A percentile compares a stretch with the other conserved stretches of the same genome.
phyloP scores from a whole-genome alignment of 805 yeast species.

The Maudiozyma serrabonitensis region DNA sequence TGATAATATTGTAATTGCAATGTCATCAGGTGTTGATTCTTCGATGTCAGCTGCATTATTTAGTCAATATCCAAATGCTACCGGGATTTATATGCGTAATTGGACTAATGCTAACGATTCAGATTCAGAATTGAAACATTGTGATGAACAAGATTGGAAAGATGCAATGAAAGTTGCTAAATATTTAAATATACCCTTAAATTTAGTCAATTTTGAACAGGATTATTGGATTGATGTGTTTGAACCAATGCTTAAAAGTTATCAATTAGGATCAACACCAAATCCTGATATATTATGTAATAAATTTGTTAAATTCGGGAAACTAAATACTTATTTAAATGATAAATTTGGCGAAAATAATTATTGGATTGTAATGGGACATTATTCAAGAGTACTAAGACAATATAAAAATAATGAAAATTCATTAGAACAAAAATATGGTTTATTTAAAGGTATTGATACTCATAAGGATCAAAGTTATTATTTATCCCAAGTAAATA shows the following conservation, averaged over 20 bases:
- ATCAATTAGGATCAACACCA: conserved; percentile 71
- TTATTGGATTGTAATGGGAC: conserved; percentile 92
- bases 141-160: conserved; percentile 84
- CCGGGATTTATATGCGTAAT: conserved; percentile 88
- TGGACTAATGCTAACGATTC: conserved; percentile 38
- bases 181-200: conserved; percentile 56
- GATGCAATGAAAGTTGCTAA: conserved; percentile 62
- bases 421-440: conserved; percentile 25
- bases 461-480: conserved; percentile 80
- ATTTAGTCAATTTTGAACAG: conserved; percentile 71
- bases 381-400: conserved; percentile 53
- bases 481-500: conserved; percentile 62
- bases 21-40: conserved; percentile 97
- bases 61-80: conserved; percentile 49
- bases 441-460: conserved; percentile 50
- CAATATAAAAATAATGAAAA: neutral
- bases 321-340: conserved; percentile 47
- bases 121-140: conserved; percentile 31
- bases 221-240: conserved; percentile 93
- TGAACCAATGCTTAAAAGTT: conserved; percentile 77
- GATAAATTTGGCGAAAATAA: conserved; percentile 28
- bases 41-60: conserved; percentile 73
- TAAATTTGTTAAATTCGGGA: conserved; percentile 77
- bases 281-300: conserved; percentile 93
- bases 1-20: conserved; percentile 71